Evolutionary conservation across 2,329 filamentous ascomycete genomes (phyloP).

Genomic region (Colletotrichum incanum): DNA sequence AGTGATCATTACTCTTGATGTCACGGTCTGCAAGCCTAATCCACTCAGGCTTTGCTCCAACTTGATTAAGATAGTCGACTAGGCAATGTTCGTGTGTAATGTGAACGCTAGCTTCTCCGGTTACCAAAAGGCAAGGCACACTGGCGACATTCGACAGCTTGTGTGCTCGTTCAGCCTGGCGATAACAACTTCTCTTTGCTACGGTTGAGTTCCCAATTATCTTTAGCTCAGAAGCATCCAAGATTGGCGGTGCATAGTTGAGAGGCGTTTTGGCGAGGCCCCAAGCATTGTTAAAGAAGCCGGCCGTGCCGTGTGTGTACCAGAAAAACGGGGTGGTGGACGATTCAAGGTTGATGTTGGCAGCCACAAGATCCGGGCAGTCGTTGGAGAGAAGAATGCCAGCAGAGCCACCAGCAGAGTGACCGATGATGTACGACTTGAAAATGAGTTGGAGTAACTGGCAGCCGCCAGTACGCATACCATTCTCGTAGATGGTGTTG

Average conservation of each 20-base stretch:
- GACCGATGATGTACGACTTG: conserved; percentile 50
- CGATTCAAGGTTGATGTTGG: conserved; percentile 48
- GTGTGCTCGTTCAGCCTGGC: conserved; percentile 46
- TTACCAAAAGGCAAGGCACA: conserved; percentile 66
- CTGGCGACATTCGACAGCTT: conserved; percentile 63
- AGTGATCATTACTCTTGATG: too few species aligned
- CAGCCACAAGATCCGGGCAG: conserved; percentile 47
- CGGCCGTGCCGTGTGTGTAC: conserved; percentile 41
- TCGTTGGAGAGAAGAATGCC: conserved; percentile 47
- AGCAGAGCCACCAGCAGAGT: conserved; percentile 47
- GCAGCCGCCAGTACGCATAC: too few species aligned
- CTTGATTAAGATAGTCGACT: too few species aligned
- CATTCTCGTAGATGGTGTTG: too few species aligned
- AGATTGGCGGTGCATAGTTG: conserved; percentile 56
- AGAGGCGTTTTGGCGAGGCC: conserved; percentile 60
- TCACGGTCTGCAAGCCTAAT: too few species aligned
- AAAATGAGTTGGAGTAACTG: conserved; percentile 45
- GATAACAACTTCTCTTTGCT: conserved; percentile 23
- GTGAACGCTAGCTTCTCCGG: conserved; percentile 64
- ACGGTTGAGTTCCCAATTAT: conserved; percentile 32
- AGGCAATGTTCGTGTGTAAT: conserved; percentile 44
- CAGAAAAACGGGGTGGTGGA: conserved; percentile 49
- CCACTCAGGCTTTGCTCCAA: too few species aligned
- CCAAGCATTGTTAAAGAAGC: conserved; percentile 49
- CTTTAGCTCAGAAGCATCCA: conserved; percentile 18